Percentiles rank a stretch among this genome's conserved stretches.
Conservation (phyloP, 2,329 filamentous ascomycete species). For the Teratosphaeria gauchensis region DNA sequence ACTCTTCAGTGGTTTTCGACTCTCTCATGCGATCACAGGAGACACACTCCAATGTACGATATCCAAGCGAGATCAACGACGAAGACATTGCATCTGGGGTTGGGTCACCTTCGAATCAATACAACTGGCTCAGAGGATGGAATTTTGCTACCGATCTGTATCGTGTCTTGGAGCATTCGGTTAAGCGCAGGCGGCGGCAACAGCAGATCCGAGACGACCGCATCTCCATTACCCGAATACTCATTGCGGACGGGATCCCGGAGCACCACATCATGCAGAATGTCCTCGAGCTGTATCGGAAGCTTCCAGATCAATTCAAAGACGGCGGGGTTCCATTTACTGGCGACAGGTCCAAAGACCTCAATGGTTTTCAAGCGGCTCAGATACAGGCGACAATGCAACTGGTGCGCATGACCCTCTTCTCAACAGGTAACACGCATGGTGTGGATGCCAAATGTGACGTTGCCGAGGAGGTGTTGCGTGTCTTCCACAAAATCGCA, state of each 20-base stretch:
- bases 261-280: conserved; percentile 21
- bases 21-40: conserved; percentile 38
- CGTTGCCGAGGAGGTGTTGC: conserved; percentile 36
- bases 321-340: conserved; percentile 17
- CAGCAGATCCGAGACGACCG: conserved; percentile 13
- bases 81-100: conserved; percentile 31
- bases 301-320: conserved; percentile 24
- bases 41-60: conserved; percentile 37
- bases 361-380: conserved; percentile 41
- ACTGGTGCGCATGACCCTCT: conserved; percentile 40
- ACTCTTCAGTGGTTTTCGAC: conserved; percentile 44
- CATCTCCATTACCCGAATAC: conserved; percentile 14
- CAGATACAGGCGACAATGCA: conserved; percentile 42
- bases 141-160: conserved; percentile 51
- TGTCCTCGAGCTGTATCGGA: conserved; percentile 19
- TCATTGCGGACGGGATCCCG: conserved; percentile 18
- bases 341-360: conserved; percentile 28
- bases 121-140: conserved; percentile 45
- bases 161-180: conserved; percentile 45
- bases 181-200: conserved; percentile 17
- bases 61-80: conserved; percentile 41
- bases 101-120: conserved; percentile 11
- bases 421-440: conserved; percentile 11
- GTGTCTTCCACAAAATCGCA: conserved; percentile 35
- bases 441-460: conserved; percentile 36